Evolutionary conservation across 208 protist genomes (phyloP), one percentile per base, ranked within the genome.

Genomic region (Balamuthia mandrillaris): DNA sequence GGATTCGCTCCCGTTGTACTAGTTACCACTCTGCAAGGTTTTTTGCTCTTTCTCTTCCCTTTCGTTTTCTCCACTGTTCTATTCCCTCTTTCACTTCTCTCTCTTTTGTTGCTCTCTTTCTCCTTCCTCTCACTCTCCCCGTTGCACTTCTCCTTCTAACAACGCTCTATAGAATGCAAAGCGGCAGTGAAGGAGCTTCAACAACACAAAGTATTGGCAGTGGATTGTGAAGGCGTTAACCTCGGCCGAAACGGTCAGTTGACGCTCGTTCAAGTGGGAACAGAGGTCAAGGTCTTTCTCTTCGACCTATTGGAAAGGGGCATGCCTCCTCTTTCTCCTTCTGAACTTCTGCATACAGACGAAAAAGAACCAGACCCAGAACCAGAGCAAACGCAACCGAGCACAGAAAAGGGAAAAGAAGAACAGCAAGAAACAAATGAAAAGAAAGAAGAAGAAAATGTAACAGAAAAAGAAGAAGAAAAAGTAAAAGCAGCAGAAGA

Each of bases 161-260:
- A 24, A 14, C 14, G 16, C 47, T 24, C n/a, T 21, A 16, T 16
- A 72, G 63, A 72, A 41, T 39, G 29, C 63, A 9, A 0, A 21
- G 1, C 41, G n/a, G 47, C 47, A 41, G 63, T 72, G 27, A n/a
- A 14, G 12, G 63, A 72, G 63, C 63, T 72, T 45, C 41, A 10
- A 21, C 16, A 45, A 41, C 63, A 49, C 7, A 41, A 72, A 2
- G 63, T 72, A 21, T 49, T 72, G 37, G 63, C 63, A 41, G 63
- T 72, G 35, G 63, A 72, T 16, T 72, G 63, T n/a, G 63, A 72
- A 41, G 63, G 63, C 5, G 63, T 72, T 3, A 72, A 72, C 63
- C 63, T 72, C 37, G 41, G 37, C 18, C 63, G 63, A 21, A 41
- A 72, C 37, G 63, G 63, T 27, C 37, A 72, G 37, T 41, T 72